Evolutionary conservation across 2,329 filamentous ascomycete genomes (phyloP).

Genomic region (Colletotrichum orchidophilum): DNA sequence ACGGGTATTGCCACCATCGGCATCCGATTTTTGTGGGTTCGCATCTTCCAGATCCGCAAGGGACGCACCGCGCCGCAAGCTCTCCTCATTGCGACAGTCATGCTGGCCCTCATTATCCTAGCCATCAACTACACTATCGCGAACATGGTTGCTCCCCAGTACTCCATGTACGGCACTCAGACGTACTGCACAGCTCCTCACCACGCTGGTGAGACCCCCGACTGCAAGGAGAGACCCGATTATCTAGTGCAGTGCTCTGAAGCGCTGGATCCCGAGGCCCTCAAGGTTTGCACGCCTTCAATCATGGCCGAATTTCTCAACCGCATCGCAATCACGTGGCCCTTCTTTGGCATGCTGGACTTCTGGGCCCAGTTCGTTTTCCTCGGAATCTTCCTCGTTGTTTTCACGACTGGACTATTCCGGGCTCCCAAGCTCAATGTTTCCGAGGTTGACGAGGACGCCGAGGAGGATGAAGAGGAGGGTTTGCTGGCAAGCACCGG

Average conservation of each 20-base stretch:
- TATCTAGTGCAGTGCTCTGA: constrained; percentile 87
- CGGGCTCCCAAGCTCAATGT: constrained; percentile 81
- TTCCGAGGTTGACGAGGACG: constrained; percentile 84
- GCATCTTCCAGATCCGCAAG: constrained; percentile 89
- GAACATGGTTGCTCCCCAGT: constrained; percentile 96
- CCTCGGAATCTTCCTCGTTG: constrained; percentile 81
- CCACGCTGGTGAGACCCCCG: constrained; percentile 71
- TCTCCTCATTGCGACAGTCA: constrained; percentile 87
- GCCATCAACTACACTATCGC: constrained; percentile 93
- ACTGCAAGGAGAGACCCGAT: constrained; percentile 77
- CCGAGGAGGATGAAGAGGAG: constrained; percentile 93
- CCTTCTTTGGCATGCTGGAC: constrained; percentile 89
- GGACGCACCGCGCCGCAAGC: constrained; percentile 92
- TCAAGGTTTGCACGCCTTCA: constrained; percentile 87
- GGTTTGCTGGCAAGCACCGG: constrained; percentile 86
- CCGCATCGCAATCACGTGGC: constrained; percentile 91
- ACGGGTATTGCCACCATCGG: constrained; percentile 87
- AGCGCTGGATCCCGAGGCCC: constrained; percentile 73
- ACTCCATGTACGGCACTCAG: constrained; percentile 92
- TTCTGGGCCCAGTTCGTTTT: constrained; percentile 98
- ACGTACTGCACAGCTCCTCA: constrained; percentile 85
- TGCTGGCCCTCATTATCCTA: constrained; percentile 88
- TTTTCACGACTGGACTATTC: constrained; percentile 83
- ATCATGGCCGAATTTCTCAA: constrained; percentile 94
- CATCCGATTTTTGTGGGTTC: constrained; percentile 96